Conservation (phyloP, 2,329 filamentous ascomycete genomes). For the Purpureocillium lavendulum region DNA sequence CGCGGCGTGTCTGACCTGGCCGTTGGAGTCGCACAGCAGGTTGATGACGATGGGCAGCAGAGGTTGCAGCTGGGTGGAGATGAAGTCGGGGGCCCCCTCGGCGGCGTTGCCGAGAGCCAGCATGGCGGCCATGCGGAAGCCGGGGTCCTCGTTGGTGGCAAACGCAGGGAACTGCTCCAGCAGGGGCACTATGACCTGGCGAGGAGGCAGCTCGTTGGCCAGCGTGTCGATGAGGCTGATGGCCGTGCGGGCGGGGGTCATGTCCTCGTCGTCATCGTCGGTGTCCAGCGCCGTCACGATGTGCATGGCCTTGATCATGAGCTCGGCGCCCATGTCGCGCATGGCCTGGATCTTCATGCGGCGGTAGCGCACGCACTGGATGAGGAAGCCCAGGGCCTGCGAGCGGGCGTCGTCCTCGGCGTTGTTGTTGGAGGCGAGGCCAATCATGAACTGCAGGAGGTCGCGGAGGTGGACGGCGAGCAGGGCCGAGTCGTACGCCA, state of each 20-base stretch:
- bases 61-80: slow-evolving; percentile 80
- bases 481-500: slow-evolving; percentile 81
- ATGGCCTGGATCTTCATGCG: slow-evolving; percentile 93
- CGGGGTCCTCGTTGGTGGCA: slow-evolving; percentile 63
- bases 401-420: slow-evolving; percentile 78
- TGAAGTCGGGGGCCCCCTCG: slow-evolving; percentile 94
- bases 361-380: slow-evolving; percentile 84
- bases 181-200: slow-evolving; percentile 87
- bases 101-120: slow-evolving; percentile 88
- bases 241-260: slow-evolving; percentile 73
- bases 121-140: slow-evolving; percentile 83
- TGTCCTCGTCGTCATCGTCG: slow-evolving; percentile 67
- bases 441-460: slow-evolving; percentile 88
- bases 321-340: slow-evolving; percentile 71
- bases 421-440: slow-evolving; percentile 67
- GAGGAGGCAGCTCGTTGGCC: slow-evolving; percentile 79
- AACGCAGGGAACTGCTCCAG: slow-evolving; percentile 80
- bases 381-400: slow-evolving; percentile 88
- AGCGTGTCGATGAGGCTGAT: slow-evolving; percentile 84
- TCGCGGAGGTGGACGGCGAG: slow-evolving; percentile 82
- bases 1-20: slow-evolving; percentile 77
- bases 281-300: slow-evolving; percentile 85
- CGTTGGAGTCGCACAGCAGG: slow-evolving; percentile 76
- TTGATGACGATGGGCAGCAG: slow-evolving; percentile 80
- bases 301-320: slow-evolving; percentile 81